Base-by-base conservation (phyloP, 73 alveolate genomes). In the Durusdinium trenchii region DNA sequence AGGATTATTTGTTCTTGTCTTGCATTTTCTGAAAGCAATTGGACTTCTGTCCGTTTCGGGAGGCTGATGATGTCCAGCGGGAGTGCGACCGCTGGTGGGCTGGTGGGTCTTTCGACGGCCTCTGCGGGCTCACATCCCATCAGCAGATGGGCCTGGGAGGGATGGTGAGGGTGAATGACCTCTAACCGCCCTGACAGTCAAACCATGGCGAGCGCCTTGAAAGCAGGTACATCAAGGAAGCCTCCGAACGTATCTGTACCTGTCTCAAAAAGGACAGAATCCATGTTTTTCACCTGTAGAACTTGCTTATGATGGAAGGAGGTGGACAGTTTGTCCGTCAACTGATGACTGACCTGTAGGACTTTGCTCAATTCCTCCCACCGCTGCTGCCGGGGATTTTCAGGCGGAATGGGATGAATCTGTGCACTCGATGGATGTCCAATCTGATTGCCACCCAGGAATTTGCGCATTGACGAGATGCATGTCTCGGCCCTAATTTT, bases 301-400 rank as follows among this genome's bases (percentile, higher is more conserved):
- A 60, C n/a, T 23, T 60, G 73, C n/a, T 2, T 60, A 2, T 2
- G 73, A 60, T 2, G 73, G 4, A 23, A 1, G 30, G 18, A 32
- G 73, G 18, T 60, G 30, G 18, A 0, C 1, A 60, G 12, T 57
- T 0, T 60, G 73, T 23, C 3, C 30, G 18, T 60, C 73, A 60
- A 60, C 18, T 60, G 73, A 12, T 57, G n/a, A 67, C 46, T 67
- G 73, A n/a, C 5, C 32, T 3, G 47, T 38, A 90, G 96, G 96
- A 90, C 73, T 90, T 90, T 50, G 83, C 82, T 18, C 96, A 73
- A 32, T 90, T 90, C 86, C 83, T 90, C 86, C 96, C 82, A n/a
- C 96, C 96, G 42, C 86, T 90, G 30, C 96, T 90, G 86, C 96
- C 96, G 85, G 96, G 96, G 61, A 90, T 90, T 73, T 90, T 90